Evolutionary conservation across 208 protist species (phyloP).

Genomic region (Leishmania guyanensis): DNA sequence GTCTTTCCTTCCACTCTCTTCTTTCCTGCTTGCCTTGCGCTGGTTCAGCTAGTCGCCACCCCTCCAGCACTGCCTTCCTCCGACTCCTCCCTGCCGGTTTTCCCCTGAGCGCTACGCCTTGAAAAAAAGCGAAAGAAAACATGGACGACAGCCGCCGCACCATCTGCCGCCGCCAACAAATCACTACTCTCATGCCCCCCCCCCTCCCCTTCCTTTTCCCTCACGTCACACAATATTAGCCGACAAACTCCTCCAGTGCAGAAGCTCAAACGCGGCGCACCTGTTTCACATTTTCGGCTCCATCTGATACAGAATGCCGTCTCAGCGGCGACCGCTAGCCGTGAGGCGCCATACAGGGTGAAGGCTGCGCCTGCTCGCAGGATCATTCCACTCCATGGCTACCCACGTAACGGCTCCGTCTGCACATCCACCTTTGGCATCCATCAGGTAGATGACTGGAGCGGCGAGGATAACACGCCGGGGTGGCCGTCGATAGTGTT

Average conservation of each 20-base stretch:
- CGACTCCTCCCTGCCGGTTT: background rate
- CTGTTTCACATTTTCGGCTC: background rate
- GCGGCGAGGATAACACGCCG: background rate
- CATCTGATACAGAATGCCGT: too few species aligned
- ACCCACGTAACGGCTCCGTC: background rate
- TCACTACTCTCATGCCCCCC: background rate
- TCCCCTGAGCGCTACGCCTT: background rate
- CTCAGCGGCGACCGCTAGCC: too few species aligned
- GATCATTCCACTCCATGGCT: background rate
- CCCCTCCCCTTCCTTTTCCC: background rate
- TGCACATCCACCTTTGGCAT: background rate
- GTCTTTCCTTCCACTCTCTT: too few species aligned
- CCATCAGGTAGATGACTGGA: background rate
- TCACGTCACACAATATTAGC: background rate
- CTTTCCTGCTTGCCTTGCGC: too few species aligned
- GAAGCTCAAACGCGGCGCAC: background rate
- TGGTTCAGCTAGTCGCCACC: too few species aligned
- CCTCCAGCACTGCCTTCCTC: background rate
- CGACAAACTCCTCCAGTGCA: background rate
- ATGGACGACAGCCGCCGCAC: background rate
- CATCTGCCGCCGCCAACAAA: background rate
- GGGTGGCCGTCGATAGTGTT: background rate
- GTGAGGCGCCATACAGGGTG: too few species aligned
- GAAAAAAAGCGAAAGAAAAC: background rate
- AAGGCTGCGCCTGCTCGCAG: background rate